A percentile compares a stretch with the other conserved stretches of the same genome.
Evolutionary conservation across 306 rosid species (phyloP).

Genomic region (Cucurbita ficifolia): DNA sequence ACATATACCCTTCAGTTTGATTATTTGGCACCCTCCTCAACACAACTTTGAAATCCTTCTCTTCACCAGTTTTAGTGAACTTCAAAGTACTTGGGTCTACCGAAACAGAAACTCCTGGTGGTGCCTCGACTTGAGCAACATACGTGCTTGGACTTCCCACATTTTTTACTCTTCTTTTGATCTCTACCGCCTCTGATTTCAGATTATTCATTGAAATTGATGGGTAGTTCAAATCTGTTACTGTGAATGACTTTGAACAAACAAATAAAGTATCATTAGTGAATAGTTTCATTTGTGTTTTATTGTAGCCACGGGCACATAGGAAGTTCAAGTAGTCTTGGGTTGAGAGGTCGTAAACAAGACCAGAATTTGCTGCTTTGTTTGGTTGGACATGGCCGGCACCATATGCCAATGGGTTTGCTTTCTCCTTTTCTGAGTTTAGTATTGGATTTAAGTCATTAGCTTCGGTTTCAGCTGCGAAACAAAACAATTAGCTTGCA

Average conservation of each 20-base stretch:
- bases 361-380: constrained; percentile 37
- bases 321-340: constrained; percentile 38
- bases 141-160: constrained; percentile 30
- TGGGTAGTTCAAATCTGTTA: constrained; percentile 37
- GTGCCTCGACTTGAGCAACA: neutral
- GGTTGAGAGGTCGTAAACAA: constrained; percentile 27
- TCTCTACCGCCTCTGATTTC: neutral
- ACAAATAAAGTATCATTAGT: neutral
- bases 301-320: constrained; percentile 26
- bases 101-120: constrained; percentile 10
- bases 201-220: constrained; percentile 10
- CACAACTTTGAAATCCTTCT: constrained; percentile 17
- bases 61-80: constrained; percentile 22
- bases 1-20: neutral
- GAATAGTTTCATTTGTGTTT: constrained; percentile 7
- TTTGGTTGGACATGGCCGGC: constrained; percentile 44
- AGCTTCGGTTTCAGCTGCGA: neutral
- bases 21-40: neutral
- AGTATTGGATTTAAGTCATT: neutral
- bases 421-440: neutral
- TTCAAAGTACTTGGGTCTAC: constrained; percentile 16
- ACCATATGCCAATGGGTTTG: constrained; percentile 45
- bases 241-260: constrained; percentile 17
- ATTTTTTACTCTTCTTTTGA: constrained; percentile 26
- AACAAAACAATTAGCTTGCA: neutral